Percentiles rank a stretch among this genome's conserved stretches.
Evolutionary conservation across 257 asterid genomes (phyloP).

Genomic region (Solanum piurae): DNA sequence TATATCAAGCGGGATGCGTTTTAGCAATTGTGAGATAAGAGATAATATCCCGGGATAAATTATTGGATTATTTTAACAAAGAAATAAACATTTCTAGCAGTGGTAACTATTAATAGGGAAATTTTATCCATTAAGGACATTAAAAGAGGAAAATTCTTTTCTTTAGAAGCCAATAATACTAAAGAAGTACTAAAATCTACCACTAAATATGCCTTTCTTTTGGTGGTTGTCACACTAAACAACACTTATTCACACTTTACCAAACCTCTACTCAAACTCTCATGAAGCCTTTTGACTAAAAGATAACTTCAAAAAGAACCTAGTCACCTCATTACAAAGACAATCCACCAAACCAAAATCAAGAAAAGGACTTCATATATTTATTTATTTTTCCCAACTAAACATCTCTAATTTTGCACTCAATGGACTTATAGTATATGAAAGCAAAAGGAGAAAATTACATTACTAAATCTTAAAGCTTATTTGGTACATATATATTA

Average conservation of each 20-base stretch:
- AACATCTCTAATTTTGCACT: neutral
- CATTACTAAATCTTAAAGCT: neutral
- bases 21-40: no score
- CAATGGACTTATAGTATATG: neutral
- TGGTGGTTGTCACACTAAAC: slow-evolving; percentile 7
- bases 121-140: neutral
- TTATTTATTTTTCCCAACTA: neutral
- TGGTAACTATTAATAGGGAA: neutral
- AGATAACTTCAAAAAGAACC: slow-evolving; percentile 26
- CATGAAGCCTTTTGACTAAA: slow-evolving; percentile 21
- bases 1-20: no score
- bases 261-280: slow-evolving; percentile 24
- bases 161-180: neutral
- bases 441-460: neutral
- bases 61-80: no score
- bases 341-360: neutral
- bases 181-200: neutral
- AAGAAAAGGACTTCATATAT: slow-evolving; percentile 17
- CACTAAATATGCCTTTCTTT: slow-evolving; percentile 13
- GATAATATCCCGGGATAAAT: no score
- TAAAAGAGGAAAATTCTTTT: neutral
- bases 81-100: no score
- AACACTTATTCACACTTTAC: slow-evolving; percentile 12
- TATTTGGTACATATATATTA: neutral
- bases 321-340: slow-evolving; percentile 3